Evolutionary conservation across 352 stramenopile species (phyloP).

Genomic region (Phytophthora citricola): DNA sequence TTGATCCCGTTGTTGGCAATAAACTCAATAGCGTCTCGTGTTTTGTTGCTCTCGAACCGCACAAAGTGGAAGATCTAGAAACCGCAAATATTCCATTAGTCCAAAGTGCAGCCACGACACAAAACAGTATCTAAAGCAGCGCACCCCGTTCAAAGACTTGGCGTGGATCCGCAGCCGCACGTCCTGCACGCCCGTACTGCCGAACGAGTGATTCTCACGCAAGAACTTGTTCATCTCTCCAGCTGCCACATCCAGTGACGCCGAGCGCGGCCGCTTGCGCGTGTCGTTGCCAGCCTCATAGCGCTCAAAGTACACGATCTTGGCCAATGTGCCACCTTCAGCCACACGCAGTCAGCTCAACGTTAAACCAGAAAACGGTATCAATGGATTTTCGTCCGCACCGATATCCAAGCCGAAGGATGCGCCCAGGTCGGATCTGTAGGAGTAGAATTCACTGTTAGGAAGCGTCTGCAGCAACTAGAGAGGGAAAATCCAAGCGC

Average conservation of each 20-base stretch:
- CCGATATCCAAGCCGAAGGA: conserved; percentile 89
- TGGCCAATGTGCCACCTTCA: conserved; percentile 92
- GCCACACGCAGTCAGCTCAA: neutral
- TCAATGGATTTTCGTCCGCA: conserved; percentile 21
- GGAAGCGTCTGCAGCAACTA: neutral
- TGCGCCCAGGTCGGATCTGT: conserved; percentile 83
- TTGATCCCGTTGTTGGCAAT: conserved; percentile 80
- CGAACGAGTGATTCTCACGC: conserved; percentile 81
- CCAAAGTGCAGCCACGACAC: neutral
- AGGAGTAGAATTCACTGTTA: neutral
- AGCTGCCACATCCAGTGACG: conserved; percentile 80
- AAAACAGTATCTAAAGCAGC: conserved; percentile 4
- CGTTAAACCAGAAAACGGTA: conserved; percentile 1
- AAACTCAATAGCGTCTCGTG: conserved; percentile 77
- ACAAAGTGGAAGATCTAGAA: conserved; percentile 96
- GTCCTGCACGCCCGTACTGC: conserved; percentile 88
- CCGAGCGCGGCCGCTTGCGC: conserved; percentile 70
- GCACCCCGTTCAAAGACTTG: conserved; percentile 90
- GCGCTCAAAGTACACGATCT: conserved; percentile 97
- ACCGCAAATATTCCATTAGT: neutral
- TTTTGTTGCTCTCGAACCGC: conserved; percentile 82
- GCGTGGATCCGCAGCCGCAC: conserved; percentile 85
- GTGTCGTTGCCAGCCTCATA: conserved; percentile 47
- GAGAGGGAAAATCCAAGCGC: neutral
- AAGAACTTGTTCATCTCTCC: conserved; percentile 90